Evolutionary conservation across 192 early-diverging fungal genomes (phyloP).

Genomic region (Mortierella hygrophila): DNA sequence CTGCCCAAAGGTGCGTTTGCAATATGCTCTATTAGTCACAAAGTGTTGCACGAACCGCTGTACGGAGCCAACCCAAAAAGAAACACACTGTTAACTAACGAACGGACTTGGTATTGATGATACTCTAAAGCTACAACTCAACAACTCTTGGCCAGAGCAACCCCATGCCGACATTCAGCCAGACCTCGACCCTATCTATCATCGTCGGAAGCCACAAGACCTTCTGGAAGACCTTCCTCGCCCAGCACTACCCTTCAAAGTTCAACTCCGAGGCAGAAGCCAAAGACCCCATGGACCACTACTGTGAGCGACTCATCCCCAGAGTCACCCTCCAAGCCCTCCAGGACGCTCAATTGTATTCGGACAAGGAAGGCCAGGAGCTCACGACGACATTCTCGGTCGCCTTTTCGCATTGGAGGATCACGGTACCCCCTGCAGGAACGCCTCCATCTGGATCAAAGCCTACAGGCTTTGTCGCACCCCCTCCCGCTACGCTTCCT

Average conservation of each 20-base stretch:
- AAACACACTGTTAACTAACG: neutral
- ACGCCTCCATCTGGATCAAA: slow-evolving; percentile 40
- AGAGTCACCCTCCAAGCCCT: slow-evolving; percentile 39
- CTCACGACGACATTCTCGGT: slow-evolving; percentile 37
- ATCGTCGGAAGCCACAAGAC: slow-evolving; percentile 44
- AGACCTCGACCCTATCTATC: slow-evolving; percentile 48
- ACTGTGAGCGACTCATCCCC: slow-evolving; percentile 50
- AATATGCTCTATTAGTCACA: neutral
- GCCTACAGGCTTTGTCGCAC: slow-evolving; percentile 51
- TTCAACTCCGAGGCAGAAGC: slow-evolving; percentile 30
- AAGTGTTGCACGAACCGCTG: neutral
- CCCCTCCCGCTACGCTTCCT: slow-evolving; percentile 23
- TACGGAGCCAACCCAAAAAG: neutral
- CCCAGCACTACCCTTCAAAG: slow-evolving; percentile 40
- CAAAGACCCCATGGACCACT: slow-evolving; percentile 54
- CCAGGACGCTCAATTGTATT: slow-evolving; percentile 37
- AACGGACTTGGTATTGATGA: neutral
- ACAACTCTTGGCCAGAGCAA: slow-evolving; percentile 35
- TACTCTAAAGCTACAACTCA: slow-evolving; percentile 35
- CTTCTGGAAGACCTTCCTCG: slow-evolving; percentile 48
- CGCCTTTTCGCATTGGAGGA: slow-evolving; percentile 48
- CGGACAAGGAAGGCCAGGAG: slow-evolving; percentile 29
- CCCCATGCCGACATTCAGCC: slow-evolving; percentile 48
- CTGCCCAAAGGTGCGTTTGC: slow-evolving; percentile 40
- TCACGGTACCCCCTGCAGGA: slow-evolving; percentile 42